phyloP scores from a whole-genome alignment of 2,329 filamentous ascomycete species.

The Stachybotrys chlorohalonatus region DNA sequence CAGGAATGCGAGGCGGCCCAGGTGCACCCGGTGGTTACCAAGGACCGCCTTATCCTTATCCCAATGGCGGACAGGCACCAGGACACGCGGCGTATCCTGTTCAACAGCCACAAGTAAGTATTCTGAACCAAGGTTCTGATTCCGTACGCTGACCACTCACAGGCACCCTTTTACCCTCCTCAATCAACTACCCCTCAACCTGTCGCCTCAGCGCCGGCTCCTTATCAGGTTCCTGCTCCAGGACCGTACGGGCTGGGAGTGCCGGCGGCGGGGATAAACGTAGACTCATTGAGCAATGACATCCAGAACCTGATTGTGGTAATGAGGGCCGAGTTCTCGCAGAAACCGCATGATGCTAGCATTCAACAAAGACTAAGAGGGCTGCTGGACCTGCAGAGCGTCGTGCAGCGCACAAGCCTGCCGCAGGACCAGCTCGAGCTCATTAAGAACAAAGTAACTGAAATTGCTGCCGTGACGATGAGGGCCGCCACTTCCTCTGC shows the following conservation, averaged over 20 bases:
- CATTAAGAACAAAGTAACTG: slow-evolving; percentile 77
- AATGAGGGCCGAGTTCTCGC: slow-evolving; percentile 65
- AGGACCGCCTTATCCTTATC: slow-evolving; percentile 16
- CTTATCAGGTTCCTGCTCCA: slow-evolving; percentile 31
- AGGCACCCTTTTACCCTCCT: slow-evolving; percentile 22
- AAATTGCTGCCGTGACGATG: slow-evolving; percentile 57
- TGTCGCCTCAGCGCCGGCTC: slow-evolving; percentile 21
- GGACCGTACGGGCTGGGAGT: slow-evolving; percentile 24
- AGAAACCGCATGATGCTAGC: slow-evolving; percentile 65
- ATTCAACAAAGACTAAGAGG: slow-evolving; percentile 75
- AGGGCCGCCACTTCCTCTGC: slow-evolving; percentile 31
- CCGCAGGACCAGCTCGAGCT: slow-evolving; percentile 73
- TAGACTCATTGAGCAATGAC: slow-evolving; percentile 73
- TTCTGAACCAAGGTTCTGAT: slow-evolving; percentile 2
- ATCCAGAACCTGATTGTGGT: slow-evolving; percentile 68
- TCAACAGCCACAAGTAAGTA: slow-evolving; percentile 18
- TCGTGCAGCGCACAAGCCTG: slow-evolving; percentile 67
- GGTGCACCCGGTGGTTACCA: slow-evolving; percentile 14
- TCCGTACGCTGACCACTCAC: slow-evolving; percentile 4
- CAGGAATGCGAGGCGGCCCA: slow-evolving; percentile 29
- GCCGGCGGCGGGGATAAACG: slow-evolving; percentile 38
- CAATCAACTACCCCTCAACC: slow-evolving; percentile 29
- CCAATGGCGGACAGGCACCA: slow-evolving; percentile 19
- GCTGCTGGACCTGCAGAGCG: slow-evolving; percentile 69
- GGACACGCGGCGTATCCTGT: slow-evolving; percentile 9